Percentiles rank a stretch among this genome's conserved stretches.
phyloP scores from a whole-genome alignment of 2,329 filamentous ascomycete species.

The Tolypocladium album region DNA sequence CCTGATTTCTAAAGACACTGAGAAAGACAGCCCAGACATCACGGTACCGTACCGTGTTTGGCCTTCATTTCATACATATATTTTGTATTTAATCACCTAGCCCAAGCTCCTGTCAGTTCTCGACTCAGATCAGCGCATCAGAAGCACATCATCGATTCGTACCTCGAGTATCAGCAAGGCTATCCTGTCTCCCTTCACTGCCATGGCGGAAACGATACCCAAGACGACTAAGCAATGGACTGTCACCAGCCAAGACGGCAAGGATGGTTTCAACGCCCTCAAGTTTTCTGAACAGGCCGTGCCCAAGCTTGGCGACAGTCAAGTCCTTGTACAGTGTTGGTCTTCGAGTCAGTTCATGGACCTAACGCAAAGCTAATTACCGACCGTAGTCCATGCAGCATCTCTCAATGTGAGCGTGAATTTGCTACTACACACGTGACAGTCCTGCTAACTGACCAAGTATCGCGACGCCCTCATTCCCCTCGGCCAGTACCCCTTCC shows the following conservation, averaged over 20 bases:
- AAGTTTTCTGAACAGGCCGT: conserved; percentile 43
- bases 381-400: conserved; percentile 30
- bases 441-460: conserved; percentile 8
- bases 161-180: background rate
- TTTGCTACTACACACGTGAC: background rate
- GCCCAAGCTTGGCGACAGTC: conserved; percentile 54
- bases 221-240: conserved; percentile 46
- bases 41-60: background rate
- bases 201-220: conserved; percentile 16
- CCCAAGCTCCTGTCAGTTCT: background rate
- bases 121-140: too few relatives aligned
- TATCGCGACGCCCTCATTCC: conserved; percentile 43
- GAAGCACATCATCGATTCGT: background rate
- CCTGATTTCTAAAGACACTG: background rate
- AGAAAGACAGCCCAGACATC: background rate
- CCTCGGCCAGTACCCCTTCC: conserved; percentile 21
- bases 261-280: conserved; percentile 47
- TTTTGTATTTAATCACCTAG: background rate
- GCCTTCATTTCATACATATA: background rate
- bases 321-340: conserved; percentile 56
- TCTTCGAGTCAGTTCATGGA: background rate
- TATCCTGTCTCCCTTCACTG: background rate
- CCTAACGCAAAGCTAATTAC: conserved; percentile 1
- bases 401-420: conserved; percentile 33
- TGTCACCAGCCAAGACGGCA: conserved; percentile 27